Evolutionary conservation across 148 eudicot species (phyloP).

Genomic region (Chenopodium formosanum): DNA sequence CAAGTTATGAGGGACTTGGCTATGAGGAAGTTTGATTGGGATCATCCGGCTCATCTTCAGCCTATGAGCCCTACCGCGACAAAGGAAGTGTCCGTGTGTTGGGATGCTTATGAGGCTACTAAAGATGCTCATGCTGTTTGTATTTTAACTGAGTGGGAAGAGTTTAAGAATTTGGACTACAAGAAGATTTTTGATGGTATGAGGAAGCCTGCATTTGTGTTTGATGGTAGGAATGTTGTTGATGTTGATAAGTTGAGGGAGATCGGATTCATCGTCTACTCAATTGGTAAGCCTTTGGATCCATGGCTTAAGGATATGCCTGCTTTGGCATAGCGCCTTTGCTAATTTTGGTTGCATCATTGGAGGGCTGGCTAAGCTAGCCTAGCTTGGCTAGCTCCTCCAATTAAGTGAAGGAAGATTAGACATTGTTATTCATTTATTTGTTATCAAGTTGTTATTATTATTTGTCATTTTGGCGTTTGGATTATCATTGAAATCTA

Average conservation of each 20-base stretch:
- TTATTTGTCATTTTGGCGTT: constrained; percentile 11
- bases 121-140: constrained; percentile 59
- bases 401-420: not conserved
- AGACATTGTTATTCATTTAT: constrained; percentile 11
- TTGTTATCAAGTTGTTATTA: not conserved
- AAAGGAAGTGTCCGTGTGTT: constrained; percentile 32
- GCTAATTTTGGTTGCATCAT: too few relatives aligned
- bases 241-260: constrained; percentile 50
- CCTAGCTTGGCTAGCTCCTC: not conserved
- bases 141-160: constrained; percentile 63
- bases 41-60: constrained; percentile 53
- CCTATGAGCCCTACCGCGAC: constrained; percentile 36
- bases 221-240: constrained; percentile 65
- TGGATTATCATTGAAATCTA: constrained; percentile 8
- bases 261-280: constrained; percentile 60
- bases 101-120: constrained; percentile 52
- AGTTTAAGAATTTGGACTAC: constrained; percentile 51
- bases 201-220: constrained; percentile 63
- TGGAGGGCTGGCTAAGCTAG: not conserved
- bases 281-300: constrained; percentile 70
- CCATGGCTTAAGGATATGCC: constrained; percentile 69
- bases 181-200: constrained; percentile 46
- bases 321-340: constrained; percentile 38
- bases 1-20: constrained; percentile 53
- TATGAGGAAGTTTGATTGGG: constrained; percentile 58